Conservation (phyloP, 208 protist species). For the Kentomonas sorsogonicus region DNA sequence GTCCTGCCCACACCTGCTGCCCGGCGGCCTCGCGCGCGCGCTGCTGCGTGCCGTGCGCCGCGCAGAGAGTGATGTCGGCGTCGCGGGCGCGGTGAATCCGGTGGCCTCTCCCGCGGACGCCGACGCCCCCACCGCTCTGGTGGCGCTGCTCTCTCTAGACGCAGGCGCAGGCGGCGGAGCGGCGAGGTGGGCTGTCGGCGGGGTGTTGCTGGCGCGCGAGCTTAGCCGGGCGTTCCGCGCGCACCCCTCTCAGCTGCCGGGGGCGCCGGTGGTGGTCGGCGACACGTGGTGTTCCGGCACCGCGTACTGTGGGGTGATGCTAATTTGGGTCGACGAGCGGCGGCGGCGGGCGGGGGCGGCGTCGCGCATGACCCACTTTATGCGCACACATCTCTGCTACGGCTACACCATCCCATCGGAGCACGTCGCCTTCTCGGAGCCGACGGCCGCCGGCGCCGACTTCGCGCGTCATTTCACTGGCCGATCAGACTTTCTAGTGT, state of each 20-base stretch:
- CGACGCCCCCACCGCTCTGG: not conserved
- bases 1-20: not conserved
- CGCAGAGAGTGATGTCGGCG: no score
- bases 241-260: no score
- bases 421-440: constrained; percentile 64
- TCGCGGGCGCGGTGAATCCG: no score
- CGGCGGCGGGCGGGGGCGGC: constrained; percentile 28
- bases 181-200: no score
- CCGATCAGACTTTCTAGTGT: constrained; percentile 31
- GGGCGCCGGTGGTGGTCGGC: constrained; percentile 10
- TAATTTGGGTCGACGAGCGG: constrained; percentile 44
- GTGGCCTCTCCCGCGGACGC: no score
- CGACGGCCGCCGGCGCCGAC: constrained; percentile 29
- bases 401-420: constrained; percentile 30
- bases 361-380: constrained; percentile 26
- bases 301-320: constrained; percentile 44
- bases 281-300: constrained; percentile 32
- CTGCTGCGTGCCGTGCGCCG: not conserved
- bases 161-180: no score
- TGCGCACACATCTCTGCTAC: constrained; percentile 39
- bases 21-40: not conserved
- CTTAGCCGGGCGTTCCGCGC: constrained; percentile 5
- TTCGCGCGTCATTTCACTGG: constrained; percentile 47
- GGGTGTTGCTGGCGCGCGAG: constrained; percentile 10
- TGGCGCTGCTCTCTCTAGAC: no score